Conservation (phyloP, 371 early-diverging fungal genomes). For the Paraphysoderma sedebokerense region DNA sequence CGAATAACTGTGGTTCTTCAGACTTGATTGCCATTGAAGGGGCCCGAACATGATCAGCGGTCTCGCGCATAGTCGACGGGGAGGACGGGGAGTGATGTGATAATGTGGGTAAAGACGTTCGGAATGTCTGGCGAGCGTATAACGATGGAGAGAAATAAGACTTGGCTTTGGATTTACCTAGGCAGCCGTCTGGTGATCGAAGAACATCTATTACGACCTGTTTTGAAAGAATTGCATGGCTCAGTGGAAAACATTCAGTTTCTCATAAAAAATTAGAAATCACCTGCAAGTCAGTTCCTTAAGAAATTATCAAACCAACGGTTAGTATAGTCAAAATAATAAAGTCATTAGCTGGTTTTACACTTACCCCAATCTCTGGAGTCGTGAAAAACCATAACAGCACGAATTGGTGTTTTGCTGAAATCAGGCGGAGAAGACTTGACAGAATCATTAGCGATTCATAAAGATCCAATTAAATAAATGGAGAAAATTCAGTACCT, state of each 20-base stretch:
- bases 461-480: background rate
- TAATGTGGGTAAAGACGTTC: no score
- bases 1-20: background rate
- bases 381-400: conserved; percentile 72
- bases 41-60: background rate
- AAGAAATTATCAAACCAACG: conserved; percentile 3
- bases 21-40: background rate
- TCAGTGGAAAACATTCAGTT: no score
- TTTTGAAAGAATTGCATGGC: no score
- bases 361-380: conserved; percentile 47
- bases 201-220: conserved; percentile 63
- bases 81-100: no score
- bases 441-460: no score
- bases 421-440: no score
- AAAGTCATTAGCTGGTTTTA: background rate
- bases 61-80: background rate
- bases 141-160: conserved; percentile 6
- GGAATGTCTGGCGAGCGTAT: background rate
- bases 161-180: conserved; percentile 28
- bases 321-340: background rate
- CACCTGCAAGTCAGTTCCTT: conserved; percentile 50
- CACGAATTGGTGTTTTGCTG: conserved; percentile 34
- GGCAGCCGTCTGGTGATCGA: conserved; percentile 36
- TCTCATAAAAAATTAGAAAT: no score
- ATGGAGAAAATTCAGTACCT: background rate